Conservation (phyloP, 2,329 filamentous ascomycete genomes). For the Colletotrichum tofieldiae region DNA sequence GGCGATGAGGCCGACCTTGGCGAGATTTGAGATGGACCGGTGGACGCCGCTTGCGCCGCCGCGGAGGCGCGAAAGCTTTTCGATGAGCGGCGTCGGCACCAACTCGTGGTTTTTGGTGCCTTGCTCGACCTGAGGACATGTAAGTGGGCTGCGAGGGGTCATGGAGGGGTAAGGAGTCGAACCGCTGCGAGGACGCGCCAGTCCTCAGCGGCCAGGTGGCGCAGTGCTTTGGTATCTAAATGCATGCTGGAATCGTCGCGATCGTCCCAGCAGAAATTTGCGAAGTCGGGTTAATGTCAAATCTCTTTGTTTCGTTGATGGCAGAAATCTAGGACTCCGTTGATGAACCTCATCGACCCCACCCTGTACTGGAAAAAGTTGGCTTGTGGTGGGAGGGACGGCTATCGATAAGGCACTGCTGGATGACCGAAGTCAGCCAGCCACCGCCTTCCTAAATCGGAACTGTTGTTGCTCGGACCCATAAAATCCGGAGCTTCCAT, state of each 20-base stretch:
- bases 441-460: not conserved
- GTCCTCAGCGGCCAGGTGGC: slow-evolving; percentile 92
- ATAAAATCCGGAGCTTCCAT: not conserved
- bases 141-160: slow-evolving; percentile 53
- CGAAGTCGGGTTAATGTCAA: not conserved
- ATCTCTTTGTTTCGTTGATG: not conserved
- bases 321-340: slow-evolving; percentile 7
- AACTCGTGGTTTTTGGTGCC: slow-evolving; percentile 98
- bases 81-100: slow-evolving; percentile 91
- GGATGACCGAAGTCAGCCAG: not conserved
- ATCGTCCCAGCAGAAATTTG: not conserved
- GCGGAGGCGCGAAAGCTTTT: slow-evolving; percentile 85
- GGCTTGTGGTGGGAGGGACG: slow-evolving; percentile 39
- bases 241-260: slow-evolving; percentile 75
- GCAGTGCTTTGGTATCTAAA: slow-evolving; percentile 93
- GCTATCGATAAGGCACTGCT: slow-evolving; percentile 51
- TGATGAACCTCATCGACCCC: slow-evolving; percentile 20
- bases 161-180: slow-evolving; percentile 57
- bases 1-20: slow-evolving; percentile 92
- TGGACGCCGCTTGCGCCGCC: slow-evolving; percentile 86
- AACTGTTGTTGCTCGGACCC: not conserved
- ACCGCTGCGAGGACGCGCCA: slow-evolving; percentile 96
- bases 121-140: slow-evolving; percentile 81
- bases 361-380: slow-evolving; percentile 23
- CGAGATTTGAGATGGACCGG: slow-evolving; percentile 89